A percentile compares a stretch with the other conserved stretches of the same genome.
These are phyloP conservation scores for Petunia hybrid DNA, from an alignment of 305 asterid genomes.

Conservation along the genomic window DNA sequence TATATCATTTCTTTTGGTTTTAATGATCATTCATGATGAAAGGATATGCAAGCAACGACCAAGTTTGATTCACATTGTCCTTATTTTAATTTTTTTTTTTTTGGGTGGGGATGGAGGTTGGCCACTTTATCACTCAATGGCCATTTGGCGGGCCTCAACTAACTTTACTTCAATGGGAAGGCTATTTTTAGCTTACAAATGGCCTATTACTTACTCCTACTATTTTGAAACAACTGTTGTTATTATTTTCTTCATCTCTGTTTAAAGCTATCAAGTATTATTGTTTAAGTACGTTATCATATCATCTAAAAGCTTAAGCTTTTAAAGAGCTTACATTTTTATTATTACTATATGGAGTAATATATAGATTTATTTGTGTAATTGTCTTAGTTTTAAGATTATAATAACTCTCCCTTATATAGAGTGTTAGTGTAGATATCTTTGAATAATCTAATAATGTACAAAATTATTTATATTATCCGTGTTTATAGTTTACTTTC, in stretches of 20 bases:
- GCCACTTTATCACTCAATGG: conserved; percentile 52
- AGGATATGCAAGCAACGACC: conserved; percentile 25
- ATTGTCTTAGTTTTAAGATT: too few relatives aligned
- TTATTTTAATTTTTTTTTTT: background rate
- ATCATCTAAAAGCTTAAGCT: too few relatives aligned
- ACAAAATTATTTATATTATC: too few relatives aligned
- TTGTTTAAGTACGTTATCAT: background rate
- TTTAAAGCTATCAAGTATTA: conserved; percentile 13
- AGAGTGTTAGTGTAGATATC: too few relatives aligned
- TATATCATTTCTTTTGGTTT: conserved; percentile 49
- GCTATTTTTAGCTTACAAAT: conserved; percentile 49
- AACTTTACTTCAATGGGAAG: conserved; percentile 70
- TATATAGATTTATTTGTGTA: too few relatives aligned
- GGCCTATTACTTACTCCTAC: conserved; percentile 44
- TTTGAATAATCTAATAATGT: too few relatives aligned
- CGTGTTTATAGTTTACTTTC: too few relatives aligned
- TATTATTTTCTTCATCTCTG: conserved; percentile 39
- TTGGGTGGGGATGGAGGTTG: conserved; percentile 40
- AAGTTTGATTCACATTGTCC: conserved; percentile 21
- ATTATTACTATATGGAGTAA: too few relatives aligned
- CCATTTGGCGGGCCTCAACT: conserved; percentile 53
- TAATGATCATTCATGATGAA: conserved; percentile 60
- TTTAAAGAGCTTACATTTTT: too few relatives aligned
- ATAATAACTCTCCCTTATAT: too few relatives aligned
- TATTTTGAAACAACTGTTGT: conserved; percentile 40